Evolutionary conservation across 2,329 filamentous ascomycete genomes (phyloP).

Genomic region (Pyrenophora teres): DNA sequence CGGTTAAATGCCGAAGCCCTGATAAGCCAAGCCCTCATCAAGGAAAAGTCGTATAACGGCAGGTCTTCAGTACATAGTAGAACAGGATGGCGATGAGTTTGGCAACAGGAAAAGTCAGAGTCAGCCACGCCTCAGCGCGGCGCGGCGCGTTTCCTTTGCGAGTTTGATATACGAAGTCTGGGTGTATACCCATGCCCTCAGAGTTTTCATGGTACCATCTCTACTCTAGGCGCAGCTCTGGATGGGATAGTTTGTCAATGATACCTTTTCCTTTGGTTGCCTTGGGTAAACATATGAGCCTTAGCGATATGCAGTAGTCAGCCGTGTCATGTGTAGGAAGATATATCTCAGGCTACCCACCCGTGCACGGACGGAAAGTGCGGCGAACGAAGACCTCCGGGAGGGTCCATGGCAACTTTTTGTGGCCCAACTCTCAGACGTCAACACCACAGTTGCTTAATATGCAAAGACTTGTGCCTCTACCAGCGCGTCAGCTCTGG

Average conservation of each 20-base stretch:
- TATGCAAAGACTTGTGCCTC: constrained; percentile 34
- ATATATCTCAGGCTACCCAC: constrained; percentile 1
- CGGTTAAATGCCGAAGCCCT: constrained; percentile 11
- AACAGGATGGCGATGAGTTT: background rate
- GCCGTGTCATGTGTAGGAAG: background rate
- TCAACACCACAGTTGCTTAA: constrained; percentile 11
- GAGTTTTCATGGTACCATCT: constrained; percentile 36
- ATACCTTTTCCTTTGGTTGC: constrained; percentile 1
- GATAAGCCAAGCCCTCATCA: background rate
- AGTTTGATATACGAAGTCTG: constrained; percentile 2
- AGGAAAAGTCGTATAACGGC: background rate
- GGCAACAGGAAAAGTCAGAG: background rate
- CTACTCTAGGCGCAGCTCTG: constrained; percentile 28
- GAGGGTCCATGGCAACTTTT: constrained; percentile 16
- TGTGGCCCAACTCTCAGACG: constrained; percentile 2
- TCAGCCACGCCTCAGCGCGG: constrained; percentile 3
- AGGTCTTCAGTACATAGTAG: background rate
- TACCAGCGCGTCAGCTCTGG: constrained; percentile 51
- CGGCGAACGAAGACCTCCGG: constrained; percentile 25
- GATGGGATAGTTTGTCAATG: constrained; percentile 16
- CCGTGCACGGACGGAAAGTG: constrained; percentile 14
- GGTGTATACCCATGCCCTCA: constrained; percentile 29
- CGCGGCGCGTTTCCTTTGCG: constrained; percentile 11
- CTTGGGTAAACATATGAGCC: no score
- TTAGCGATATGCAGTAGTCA: background rate